These are phyloP conservation scores for Silene latifolia DNA, from an alignment of 148 eudicot genomes.

Conservation along the genomic window DNA sequence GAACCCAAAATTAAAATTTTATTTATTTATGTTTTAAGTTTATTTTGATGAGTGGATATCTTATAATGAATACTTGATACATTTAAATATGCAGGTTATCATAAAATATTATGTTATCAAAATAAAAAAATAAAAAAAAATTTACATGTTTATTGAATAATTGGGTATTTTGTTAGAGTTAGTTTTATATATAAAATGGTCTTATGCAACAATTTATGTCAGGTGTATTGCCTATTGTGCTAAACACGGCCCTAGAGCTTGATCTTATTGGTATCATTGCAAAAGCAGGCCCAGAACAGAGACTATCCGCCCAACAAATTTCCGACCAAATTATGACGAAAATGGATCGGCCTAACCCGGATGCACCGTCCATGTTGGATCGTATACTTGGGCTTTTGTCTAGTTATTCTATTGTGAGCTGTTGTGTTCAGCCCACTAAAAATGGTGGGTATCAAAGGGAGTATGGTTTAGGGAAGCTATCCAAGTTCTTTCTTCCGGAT, in stretches of 20 bases:
- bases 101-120: too few species aligned
- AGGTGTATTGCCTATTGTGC: conserved; percentile 18
- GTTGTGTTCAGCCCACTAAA: conserved; percentile 17
- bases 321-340: conserved; percentile 35
- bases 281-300: conserved; percentile 33
- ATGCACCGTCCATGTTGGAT: conserved; percentile 39
- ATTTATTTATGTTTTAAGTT: too few species aligned
- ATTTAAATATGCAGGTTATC: too few species aligned
- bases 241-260: conserved; percentile 14
- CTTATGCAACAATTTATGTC: too few species aligned
- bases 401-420: conserved; percentile 41
- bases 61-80: too few species aligned
- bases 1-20: too few species aligned
- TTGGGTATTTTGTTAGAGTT: too few species aligned
- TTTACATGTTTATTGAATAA: too few species aligned
- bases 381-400: conserved; percentile 53
- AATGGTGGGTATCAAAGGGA: conserved; percentile 43
- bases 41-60: too few species aligned
- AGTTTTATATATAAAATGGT: too few species aligned
- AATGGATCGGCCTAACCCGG: not conserved
- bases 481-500: conserved; percentile 17
- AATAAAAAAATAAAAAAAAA: too few species aligned
- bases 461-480: conserved; percentile 48
- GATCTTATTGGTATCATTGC: conserved; percentile 7
- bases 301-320: conserved; percentile 41